These are phyloP conservation scores for Clarireedia hainanense DNA, from an alignment of 2,329 filamentous ascomycete species.

Conservation along the genomic window DNA sequence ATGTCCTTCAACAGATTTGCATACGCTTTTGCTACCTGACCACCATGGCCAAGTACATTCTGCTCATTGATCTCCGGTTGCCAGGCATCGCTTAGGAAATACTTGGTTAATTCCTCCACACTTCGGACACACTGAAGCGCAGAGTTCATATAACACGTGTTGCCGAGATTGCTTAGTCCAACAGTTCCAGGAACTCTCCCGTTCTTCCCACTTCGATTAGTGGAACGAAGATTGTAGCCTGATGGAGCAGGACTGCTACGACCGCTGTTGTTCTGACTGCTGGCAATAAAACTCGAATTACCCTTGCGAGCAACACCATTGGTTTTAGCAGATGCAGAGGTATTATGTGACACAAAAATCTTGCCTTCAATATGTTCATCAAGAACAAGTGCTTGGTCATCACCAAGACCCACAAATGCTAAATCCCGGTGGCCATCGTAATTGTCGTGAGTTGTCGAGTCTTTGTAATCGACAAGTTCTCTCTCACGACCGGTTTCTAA, in stretches of 20 bases:
- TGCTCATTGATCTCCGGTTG: constrained; percentile 73
- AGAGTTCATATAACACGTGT: constrained; percentile 99
- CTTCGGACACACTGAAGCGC: constrained; percentile 90
- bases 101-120: constrained; percentile 87
- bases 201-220: constrained; percentile 45
- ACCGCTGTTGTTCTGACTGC: constrained; percentile 48
- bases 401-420: constrained; percentile 57
- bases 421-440: constrained; percentile 70
- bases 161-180: constrained; percentile 83
- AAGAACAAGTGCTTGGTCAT: constrained; percentile 70
- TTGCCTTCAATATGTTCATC: constrained; percentile 64
- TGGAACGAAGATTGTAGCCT: constrained; percentile 61
- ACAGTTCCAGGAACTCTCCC: constrained; percentile 69
- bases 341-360: constrained; percentile 50
- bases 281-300: constrained; percentile 13
- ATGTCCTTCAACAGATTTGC: constrained; percentile 68
- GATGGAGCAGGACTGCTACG: constrained; percentile 59
- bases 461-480: constrained; percentile 54
- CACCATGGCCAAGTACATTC: constrained; percentile 80
- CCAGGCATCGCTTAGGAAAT: constrained; percentile 72
- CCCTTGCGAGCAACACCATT: constrained; percentile 17
- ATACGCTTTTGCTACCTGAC: constrained; percentile 81
- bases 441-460: constrained; percentile 64
- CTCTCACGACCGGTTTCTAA: constrained; percentile 57
- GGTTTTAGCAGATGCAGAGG: constrained; percentile 16